phyloP scores from a whole-genome alignment of 2,329 filamentous ascomycete genomes.

The Acrocalymma vagum region DNA sequence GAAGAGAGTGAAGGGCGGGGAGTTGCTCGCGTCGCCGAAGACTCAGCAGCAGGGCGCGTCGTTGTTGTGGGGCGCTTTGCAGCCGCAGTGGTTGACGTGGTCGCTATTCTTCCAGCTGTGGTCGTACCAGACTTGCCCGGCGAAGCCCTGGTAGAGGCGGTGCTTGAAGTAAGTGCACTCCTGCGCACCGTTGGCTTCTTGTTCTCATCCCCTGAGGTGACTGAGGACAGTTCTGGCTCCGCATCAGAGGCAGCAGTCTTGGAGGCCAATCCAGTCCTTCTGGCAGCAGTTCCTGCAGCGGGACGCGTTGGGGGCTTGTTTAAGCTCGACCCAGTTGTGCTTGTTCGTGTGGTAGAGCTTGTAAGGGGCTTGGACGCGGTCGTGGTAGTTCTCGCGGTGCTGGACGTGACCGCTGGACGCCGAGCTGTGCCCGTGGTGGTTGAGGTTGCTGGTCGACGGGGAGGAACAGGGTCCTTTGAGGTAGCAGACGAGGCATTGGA shows the following conservation, averaged over 20 bases:
- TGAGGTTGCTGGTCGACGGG: conserved; percentile 34
- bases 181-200: conserved; percentile 39
- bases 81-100: conserved; percentile 24
- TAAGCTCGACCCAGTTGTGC: conserved; percentile 36
- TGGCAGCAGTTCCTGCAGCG: conserved; percentile 28
- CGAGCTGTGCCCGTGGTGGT: conserved; percentile 27
- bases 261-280: conserved; percentile 30
- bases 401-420: conserved; percentile 29
- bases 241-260: conserved; percentile 35
- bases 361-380: conserved; percentile 34
- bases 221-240: conserved; percentile 42
- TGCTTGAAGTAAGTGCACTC: conserved; percentile 26
- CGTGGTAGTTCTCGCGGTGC: conserved; percentile 30
- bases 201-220: conserved; percentile 48
- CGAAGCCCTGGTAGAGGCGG: conserved; percentile 31
- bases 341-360: conserved; percentile 34
- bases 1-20: conserved; percentile 39
- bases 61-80: conserved; percentile 40
- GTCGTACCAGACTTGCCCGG: conserved; percentile 35
- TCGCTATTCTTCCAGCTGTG: conserved; percentile 22
- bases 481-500: conserved; percentile 34
- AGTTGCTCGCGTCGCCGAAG: conserved; percentile 30
- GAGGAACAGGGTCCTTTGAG: conserved; percentile 37
- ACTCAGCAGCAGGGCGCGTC: conserved; percentile 32
- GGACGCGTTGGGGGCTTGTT: conserved; percentile 49